These are phyloP conservation scores for Pestalotiopsis sp. DNA, from an alignment of 2,329 filamentous ascomycete species.

Conservation along the genomic window DNA sequence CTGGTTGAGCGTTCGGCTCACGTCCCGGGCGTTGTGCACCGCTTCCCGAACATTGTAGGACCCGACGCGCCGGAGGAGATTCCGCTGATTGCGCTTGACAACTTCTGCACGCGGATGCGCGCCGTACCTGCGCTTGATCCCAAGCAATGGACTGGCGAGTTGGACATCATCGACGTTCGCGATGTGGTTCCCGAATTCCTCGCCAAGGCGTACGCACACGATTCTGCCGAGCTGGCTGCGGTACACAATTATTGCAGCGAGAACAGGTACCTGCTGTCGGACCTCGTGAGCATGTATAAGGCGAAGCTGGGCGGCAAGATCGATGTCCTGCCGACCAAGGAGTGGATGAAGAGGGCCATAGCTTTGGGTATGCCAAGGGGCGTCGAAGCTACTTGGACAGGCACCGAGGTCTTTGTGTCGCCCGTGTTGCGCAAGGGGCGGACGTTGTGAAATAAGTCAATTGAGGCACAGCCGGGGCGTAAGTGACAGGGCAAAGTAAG, in stretches of 20 bases:
- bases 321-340: not conserved
- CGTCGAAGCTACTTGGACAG: not conserved
- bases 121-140: not conserved
- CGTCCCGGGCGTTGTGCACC: not conserved
- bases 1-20: not conserved
- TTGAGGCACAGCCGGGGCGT: too few relatives aligned
- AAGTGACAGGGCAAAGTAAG: too few relatives aligned
- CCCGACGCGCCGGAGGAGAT: constrained; percentile 1
- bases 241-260: not conserved
- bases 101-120: not conserved
- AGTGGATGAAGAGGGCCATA: not conserved
- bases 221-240: not conserved
- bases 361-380: not conserved
- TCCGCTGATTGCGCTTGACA: not conserved
- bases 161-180: not conserved
- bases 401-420: constrained; percentile 1
- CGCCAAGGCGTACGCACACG: not conserved
- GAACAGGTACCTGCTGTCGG: not conserved
- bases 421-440: constrained; percentile 4
- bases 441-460: too few relatives aligned
- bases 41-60: not conserved
- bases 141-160: not conserved
- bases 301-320: not conserved
- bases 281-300: constrained; percentile 1
- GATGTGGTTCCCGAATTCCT: not conserved